A percentile compares a stretch with the other conserved stretches of the same genome.
These are phyloP conservation scores for Ogataea saltuana DNA, from an alignment of 805 yeast species.

Conservation along the genomic window DNA sequence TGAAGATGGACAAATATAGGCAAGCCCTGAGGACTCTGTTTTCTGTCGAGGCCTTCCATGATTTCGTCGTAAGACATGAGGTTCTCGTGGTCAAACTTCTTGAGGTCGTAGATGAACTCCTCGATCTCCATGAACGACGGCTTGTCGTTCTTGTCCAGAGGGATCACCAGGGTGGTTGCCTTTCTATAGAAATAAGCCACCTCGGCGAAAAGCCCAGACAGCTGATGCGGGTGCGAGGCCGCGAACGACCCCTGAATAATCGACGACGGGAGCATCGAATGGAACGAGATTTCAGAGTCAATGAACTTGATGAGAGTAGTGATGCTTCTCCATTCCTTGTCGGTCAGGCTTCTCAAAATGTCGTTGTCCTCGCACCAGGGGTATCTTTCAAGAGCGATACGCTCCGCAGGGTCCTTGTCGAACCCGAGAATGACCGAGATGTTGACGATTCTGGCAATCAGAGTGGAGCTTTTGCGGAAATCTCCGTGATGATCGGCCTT, in stretches of 20 bases:
- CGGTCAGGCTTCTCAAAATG: constrained; percentile 8
- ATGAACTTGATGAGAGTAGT: constrained; percentile 22
- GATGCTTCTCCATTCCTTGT: constrained; percentile 22
- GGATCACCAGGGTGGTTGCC: constrained; percentile 11
- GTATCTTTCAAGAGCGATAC: not conserved
- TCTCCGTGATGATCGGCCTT: constrained; percentile 21
- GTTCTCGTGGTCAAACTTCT: constrained; percentile 16
- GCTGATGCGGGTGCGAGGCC: not conserved
- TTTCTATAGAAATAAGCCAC: constrained; percentile 5
- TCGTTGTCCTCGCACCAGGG: not conserved
- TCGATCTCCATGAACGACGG: constrained; percentile 21
- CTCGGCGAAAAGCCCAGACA: constrained; percentile 3
- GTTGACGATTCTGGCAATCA: constrained; percentile 20
- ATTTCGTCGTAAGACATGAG: constrained; percentile 11
- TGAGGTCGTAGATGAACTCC: constrained; percentile 20
- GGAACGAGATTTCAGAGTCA: constrained; percentile 27
- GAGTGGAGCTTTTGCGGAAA: constrained; percentile 19
- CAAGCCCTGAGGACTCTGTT: not conserved
- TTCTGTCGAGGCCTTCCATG: constrained; percentile 6
- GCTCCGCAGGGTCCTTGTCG: constrained; percentile 14
- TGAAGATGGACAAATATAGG: constrained; percentile 5
- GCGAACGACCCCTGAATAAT: not conserved
- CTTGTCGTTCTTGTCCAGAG: not conserved
- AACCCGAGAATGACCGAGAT: constrained; percentile 28
- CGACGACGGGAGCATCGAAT: constrained; percentile 27